A percentile compares a stretch with the other conserved stretches of the same genome.
phyloP scores from a whole-genome alignment of 805 yeast species.

The Kuraishia ogatae region DNA sequence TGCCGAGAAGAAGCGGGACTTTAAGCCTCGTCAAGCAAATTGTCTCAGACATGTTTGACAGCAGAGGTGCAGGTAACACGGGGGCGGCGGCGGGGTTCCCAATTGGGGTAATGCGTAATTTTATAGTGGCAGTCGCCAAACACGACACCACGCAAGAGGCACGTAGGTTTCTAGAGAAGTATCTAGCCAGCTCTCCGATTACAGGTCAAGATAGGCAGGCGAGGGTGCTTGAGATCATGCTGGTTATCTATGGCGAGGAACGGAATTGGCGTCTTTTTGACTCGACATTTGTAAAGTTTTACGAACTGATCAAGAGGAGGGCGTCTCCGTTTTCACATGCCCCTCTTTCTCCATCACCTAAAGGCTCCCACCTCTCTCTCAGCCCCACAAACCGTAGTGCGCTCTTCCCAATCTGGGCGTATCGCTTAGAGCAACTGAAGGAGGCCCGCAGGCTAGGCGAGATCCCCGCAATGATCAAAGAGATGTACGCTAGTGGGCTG shows the following conservation, averaged over 20 bases:
- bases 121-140: background rate
- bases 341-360: too few relatives aligned
- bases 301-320: background rate
- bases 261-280: conserved; percentile 3
- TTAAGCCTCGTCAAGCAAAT: background rate
- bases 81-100: background rate
- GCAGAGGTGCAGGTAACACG: background rate
- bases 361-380: too few relatives aligned
- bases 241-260: conserved; percentile 3
- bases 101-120: background rate
- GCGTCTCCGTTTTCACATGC: too few relatives aligned
- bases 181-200: background rate
- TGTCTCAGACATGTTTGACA: background rate
- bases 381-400: conserved; percentile 7
- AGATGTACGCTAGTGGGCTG: conserved; percentile 15
- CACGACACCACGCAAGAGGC: background rate
- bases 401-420: conserved; percentile 20
- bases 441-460: conserved; percentile 14
- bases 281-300: conserved; percentile 1
- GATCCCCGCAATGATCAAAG: conserved; percentile 10
- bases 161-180: background rate
- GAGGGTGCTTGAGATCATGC: background rate
- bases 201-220: background rate
- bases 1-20: background rate
- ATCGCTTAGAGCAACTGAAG: conserved; percentile 17